Percentiles rank a stretch among this genome's conserved stretches.
phyloP scores from a whole-genome alignment of 1,284 basidiomycete genomes.

The Anthracocystis setariae region DNA sequence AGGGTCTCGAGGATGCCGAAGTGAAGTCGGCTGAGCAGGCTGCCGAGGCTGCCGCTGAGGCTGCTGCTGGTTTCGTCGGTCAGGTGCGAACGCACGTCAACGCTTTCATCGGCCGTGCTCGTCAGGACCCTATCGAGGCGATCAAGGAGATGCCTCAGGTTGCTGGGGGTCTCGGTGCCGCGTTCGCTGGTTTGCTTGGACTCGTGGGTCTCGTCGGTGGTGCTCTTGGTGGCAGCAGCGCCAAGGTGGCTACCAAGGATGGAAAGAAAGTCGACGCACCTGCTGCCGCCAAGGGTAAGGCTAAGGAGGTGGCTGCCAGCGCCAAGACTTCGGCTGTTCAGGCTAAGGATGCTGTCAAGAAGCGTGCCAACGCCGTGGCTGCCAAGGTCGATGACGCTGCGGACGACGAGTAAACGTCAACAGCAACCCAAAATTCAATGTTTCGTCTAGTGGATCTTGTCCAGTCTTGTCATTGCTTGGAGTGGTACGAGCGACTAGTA shows the following conservation, averaged over 20 bases:
- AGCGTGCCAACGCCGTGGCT: slow-evolving; percentile 50
- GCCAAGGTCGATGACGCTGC: slow-evolving; percentile 50
- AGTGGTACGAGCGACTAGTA: slow-evolving; percentile 2
- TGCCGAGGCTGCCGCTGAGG: slow-evolving; percentile 26
- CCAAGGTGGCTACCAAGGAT: slow-evolving; percentile 45
- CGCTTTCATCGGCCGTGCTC: slow-evolving; percentile 44
- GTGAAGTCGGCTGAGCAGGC: slow-evolving; percentile 32
- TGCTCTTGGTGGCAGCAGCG: slow-evolving; percentile 43
- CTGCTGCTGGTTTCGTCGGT: slow-evolving; percentile 31
- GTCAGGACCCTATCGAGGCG: slow-evolving; percentile 56
- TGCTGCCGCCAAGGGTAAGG: slow-evolving; percentile 40
- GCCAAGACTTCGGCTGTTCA: slow-evolving; percentile 56
- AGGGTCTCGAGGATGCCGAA: slow-evolving; percentile 54
- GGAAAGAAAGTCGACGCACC: slow-evolving; percentile 54
- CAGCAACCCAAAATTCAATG: background rate
- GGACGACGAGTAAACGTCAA: slow-evolving; percentile 35
- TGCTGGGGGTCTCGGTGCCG: slow-evolving; percentile 56
- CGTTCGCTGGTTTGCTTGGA: slow-evolving; percentile 53
- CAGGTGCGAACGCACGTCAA: slow-evolving; percentile 47
- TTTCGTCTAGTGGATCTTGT: background rate
- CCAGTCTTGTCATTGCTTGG: slow-evolving; percentile 3
- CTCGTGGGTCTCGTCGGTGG: slow-evolving; percentile 56
- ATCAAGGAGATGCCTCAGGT: slow-evolving; percentile 61
- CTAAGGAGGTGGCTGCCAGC: slow-evolving; percentile 35
- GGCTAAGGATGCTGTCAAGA: slow-evolving; percentile 52